These are phyloP conservation scores for Diplodia seriata DNA, from an alignment of 2,329 filamentous ascomycete genomes.

Conservation along the genomic window DNA sequence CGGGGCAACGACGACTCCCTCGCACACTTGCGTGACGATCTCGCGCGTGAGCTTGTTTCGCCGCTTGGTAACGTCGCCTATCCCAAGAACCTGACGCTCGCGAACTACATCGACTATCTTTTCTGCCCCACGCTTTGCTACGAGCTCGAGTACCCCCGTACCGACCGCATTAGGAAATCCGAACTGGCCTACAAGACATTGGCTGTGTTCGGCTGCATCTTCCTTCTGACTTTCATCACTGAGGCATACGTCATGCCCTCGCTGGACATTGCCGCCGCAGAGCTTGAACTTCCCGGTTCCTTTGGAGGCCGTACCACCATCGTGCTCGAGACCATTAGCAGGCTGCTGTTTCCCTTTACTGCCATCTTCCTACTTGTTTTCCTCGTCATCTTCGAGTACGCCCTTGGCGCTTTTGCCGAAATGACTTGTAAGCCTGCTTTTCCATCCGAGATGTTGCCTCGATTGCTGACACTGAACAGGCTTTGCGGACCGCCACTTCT, in stretches of 20 bases:
- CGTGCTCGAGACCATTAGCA: constrained; percentile 86
- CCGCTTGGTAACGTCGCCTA: constrained; percentile 90
- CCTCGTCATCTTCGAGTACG: constrained; percentile 97
- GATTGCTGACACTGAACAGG: constrained; percentile 45
- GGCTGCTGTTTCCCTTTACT: constrained; percentile 97
- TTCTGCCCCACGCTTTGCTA: constrained; percentile 97
- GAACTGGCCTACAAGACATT: constrained; percentile 84
- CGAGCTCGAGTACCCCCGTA: constrained; percentile 93
- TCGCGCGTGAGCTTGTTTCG: constrained; percentile 89
- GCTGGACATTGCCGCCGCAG: constrained; percentile 72
- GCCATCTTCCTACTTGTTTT: constrained; percentile 94
- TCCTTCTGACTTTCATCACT: constrained; percentile 86
- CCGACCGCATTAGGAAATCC: constrained; percentile 74
- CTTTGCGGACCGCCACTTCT: constrained; percentile 95
- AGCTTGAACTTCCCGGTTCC: constrained; percentile 57
- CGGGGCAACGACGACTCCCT: constrained; percentile 52
- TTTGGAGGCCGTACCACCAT: constrained; percentile 75
- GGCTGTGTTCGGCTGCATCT: constrained; percentile 95
- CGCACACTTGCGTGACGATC: constrained; percentile 77
- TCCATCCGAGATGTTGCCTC: constrained; percentile 1
- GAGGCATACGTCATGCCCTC: constrained; percentile 97
- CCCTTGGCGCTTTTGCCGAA: constrained; percentile 92
- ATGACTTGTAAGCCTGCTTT: constrained; percentile 67
- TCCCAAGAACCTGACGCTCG: constrained; percentile 81
- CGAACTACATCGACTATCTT: constrained; percentile 85